Evolutionary conservation across 2,329 filamentous ascomycete species (phyloP).

Genomic region (Nakataea oryzae): DNA sequence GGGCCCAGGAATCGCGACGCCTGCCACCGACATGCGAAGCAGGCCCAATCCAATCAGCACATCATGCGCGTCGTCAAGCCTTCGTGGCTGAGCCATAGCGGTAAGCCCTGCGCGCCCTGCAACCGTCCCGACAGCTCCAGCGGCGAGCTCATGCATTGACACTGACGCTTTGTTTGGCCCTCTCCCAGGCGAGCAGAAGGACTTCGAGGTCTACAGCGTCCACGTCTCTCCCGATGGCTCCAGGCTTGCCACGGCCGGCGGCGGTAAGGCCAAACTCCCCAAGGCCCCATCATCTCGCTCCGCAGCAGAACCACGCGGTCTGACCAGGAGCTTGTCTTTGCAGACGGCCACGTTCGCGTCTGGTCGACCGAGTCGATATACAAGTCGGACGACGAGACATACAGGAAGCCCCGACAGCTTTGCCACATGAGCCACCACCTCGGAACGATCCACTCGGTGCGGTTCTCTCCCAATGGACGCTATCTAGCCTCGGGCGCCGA

Average conservation of each 20-base stretch:
- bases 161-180: not conserved
- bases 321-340: not conserved
- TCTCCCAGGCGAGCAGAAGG: slow-evolving; percentile 75
- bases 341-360: slow-evolving; percentile 88
- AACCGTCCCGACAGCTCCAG: slow-evolving; percentile 7
- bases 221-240: slow-evolving; percentile 92
- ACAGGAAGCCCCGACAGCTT: slow-evolving; percentile 76
- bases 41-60: slow-evolving; percentile 4
- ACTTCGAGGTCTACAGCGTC: slow-evolving; percentile 97
- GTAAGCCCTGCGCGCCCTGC: slow-evolving; percentile 29
- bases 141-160: not conserved
- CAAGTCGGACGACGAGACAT: slow-evolving; percentile 62
- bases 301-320: not conserved
- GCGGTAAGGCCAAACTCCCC: slow-evolving; percentile 46
- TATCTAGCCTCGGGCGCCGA: slow-evolving; percentile 96
- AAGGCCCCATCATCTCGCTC: not conserved
- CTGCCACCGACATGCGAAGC: not conserved
- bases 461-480: slow-evolving; percentile 89
- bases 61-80: slow-evolving; percentile 86
- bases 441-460: slow-evolving; percentile 91
- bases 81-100: slow-evolving; percentile 89
- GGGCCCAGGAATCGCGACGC: not conserved
- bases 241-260: slow-evolving; percentile 85
- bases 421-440: slow-evolving; percentile 98
- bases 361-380: slow-evolving; percentile 96